Conservation (phyloP, 805 yeast species). For the Yamadazyma ubonensis region DNA sequence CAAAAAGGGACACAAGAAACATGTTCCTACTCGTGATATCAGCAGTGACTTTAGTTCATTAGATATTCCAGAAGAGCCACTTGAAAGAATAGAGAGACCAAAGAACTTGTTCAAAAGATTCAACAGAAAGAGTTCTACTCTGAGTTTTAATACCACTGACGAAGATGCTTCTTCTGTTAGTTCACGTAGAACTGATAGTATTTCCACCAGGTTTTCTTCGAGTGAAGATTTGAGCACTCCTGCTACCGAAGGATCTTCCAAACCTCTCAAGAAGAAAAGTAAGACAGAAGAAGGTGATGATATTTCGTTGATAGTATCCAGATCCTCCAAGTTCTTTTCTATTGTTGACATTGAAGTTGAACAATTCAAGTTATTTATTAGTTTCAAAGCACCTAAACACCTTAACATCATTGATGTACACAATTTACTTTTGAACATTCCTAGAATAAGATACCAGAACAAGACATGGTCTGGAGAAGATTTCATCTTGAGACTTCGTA, state of each 20-base stretch:
- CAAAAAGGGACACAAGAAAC: not conserved
- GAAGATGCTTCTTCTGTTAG: constrained; percentile 11
- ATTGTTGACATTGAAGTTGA: constrained; percentile 36
- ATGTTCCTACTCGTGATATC: constrained; percentile 3
- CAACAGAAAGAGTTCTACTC: constrained; percentile 2
- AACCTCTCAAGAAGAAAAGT: constrained; percentile 5
- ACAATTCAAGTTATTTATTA: constrained; percentile 50
- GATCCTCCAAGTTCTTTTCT: constrained; percentile 44
- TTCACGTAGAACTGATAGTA: constrained; percentile 9
- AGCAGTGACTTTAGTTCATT: constrained; percentile 12
- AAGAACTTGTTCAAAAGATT: constrained; percentile 14
- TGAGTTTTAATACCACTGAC: constrained; percentile 6
- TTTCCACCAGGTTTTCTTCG: constrained; percentile 15
- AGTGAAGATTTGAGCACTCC: constrained; percentile 12
- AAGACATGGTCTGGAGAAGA: constrained; percentile 67
- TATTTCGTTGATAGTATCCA: constrained; percentile 37
- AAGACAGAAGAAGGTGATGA: constrained; percentile 28
- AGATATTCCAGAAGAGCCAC: constrained; percentile 4
- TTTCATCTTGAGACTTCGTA: constrained; percentile 58
- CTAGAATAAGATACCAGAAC: constrained; percentile 48
- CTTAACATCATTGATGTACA: constrained; percentile 74
- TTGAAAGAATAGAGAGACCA: constrained; percentile 12
- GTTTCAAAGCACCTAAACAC: constrained; percentile 74
- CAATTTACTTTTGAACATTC: constrained; percentile 65
- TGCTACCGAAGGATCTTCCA: constrained; percentile 3